Conservation (phyloP, 1,284 basidiomycete species). For the Amylostereum areolatum region DNA sequence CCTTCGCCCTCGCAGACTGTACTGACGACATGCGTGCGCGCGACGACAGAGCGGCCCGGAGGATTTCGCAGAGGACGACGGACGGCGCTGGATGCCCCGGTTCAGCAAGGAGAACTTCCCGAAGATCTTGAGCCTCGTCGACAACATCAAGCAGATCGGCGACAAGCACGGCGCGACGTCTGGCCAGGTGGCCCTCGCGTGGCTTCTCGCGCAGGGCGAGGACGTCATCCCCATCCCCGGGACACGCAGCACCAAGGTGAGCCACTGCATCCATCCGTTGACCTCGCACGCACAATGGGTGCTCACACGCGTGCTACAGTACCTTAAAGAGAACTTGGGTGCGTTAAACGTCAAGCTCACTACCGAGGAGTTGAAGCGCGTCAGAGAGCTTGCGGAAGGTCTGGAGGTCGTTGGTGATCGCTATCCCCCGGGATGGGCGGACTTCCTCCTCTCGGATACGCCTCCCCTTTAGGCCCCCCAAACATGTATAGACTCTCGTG, state of each 20-base stretch:
- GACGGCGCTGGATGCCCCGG: constrained; percentile 31
- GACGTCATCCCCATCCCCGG: constrained; percentile 39
- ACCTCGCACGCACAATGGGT: not conserved
- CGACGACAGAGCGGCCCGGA: constrained; percentile 34
- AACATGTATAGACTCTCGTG: too few species aligned
- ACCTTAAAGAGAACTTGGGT: constrained; percentile 27
- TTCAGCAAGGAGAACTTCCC: constrained; percentile 38
- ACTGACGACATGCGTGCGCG: not conserved
- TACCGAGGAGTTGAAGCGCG: constrained; percentile 20
- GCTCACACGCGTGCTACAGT: constrained; percentile 12
- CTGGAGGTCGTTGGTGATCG: constrained; percentile 13
- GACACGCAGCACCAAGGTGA: constrained; percentile 17
- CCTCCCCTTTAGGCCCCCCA: too few species aligned
- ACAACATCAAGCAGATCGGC: constrained; percentile 29
- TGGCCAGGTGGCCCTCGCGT: constrained; percentile 44
- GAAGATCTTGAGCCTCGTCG: constrained; percentile 35
- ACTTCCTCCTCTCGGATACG: constrained; percentile 8
- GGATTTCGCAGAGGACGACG: constrained; percentile 49
- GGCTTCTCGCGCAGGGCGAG: constrained; percentile 37
- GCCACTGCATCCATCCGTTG: not conserved
- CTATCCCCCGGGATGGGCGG: constrained; percentile 5
- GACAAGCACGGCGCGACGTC: constrained; percentile 30
- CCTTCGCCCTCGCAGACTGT: not conserved
- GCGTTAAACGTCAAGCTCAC: constrained; percentile 21
- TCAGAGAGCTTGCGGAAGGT: constrained; percentile 19